phyloP scores from a whole-genome alignment of 75 land plant genomes.

The Sequoia sempervirens region DNA sequence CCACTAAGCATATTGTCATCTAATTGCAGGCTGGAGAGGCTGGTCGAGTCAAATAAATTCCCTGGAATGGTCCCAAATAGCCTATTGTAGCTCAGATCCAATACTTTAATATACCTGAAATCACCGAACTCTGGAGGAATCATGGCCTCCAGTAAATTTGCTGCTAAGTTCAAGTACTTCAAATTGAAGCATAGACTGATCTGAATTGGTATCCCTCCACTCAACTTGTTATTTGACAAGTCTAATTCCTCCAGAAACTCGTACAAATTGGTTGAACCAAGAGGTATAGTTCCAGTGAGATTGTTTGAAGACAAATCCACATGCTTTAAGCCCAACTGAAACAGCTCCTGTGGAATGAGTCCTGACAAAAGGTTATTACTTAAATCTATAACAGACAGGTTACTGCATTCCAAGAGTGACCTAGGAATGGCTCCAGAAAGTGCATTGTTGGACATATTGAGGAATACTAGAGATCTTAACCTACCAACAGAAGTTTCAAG shows the following conservation, averaged over 20 bases:
- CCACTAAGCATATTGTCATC: constrained; percentile 68
- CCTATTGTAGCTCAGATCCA: constrained; percentile 65
- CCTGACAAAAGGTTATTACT: constrained; percentile 49
- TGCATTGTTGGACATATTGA: constrained; percentile 42
- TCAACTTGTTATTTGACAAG: constrained; percentile 54
- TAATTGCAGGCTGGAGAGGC: constrained; percentile 50
- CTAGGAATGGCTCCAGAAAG: constrained; percentile 42
- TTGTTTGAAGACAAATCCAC: constrained; percentile 42
- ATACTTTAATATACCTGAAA: constrained; percentile 37
- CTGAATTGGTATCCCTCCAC: constrained; percentile 59
- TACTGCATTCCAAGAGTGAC: constrained; percentile 24
- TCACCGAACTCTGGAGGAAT: constrained; percentile 69
- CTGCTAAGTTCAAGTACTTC: constrained; percentile 61
- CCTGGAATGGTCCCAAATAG: constrained; percentile 67
- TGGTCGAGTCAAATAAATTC: constrained; percentile 49
- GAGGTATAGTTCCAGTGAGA: constrained; percentile 34
- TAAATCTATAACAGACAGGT: constrained; percentile 38
- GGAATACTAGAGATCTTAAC: constrained; percentile 22
- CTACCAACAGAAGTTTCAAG: constrained; percentile 47
- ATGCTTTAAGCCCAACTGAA: constrained; percentile 43
- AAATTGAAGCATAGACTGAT: constrained; percentile 53
- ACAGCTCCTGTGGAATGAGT: constrained; percentile 45
- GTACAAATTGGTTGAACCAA: constrained; percentile 16
- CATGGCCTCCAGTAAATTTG: constrained; percentile 46
- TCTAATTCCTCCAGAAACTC: constrained; percentile 51